Evolutionary conservation across 1,284 basidiomycete species (phyloP).

Genomic region (Ustilago shanxiensis): DNA sequence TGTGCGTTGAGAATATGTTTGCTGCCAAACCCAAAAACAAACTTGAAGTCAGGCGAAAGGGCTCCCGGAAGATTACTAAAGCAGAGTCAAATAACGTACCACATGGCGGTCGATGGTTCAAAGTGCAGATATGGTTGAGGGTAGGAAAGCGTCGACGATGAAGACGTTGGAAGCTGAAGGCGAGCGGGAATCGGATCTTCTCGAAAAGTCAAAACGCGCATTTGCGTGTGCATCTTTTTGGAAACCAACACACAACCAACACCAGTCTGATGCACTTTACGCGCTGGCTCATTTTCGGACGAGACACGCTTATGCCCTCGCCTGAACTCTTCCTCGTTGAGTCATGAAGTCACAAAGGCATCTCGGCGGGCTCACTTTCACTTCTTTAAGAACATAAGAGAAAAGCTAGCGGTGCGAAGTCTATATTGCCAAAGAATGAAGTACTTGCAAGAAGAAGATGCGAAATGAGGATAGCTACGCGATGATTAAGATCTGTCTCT

Average conservation of each 20-base stretch:
- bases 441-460: not conserved
- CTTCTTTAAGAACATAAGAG: too few relatives aligned
- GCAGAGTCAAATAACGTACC: slow-evolving; percentile 10
- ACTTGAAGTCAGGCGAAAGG: not conserved
- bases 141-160: not conserved
- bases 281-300: slow-evolving; percentile 25
- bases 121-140: too few relatives aligned
- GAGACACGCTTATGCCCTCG: slow-evolving; percentile 22
- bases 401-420: not conserved
- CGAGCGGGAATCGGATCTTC: slow-evolving; percentile 7
- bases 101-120: slow-evolving; percentile 19
- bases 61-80: not conserved
- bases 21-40: slow-evolving; percentile 36
- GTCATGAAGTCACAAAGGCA: too few relatives aligned
- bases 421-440: not conserved
- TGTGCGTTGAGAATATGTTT: slow-evolving; percentile 70
- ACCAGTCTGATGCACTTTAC: slow-evolving; percentile 19
- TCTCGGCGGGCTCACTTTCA: too few relatives aligned
- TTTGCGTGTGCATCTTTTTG: slow-evolving; percentile 6
- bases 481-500: not conserved
- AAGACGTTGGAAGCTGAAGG: not conserved
- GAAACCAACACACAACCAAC: slow-evolving; percentile 36
- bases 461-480: not conserved
- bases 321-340: too few relatives aligned
- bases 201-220: slow-evolving; percentile 13